These are phyloP conservation scores for Bullera alba DNA, from an alignment of 768 basidiomycete species.

Conservation along the genomic window DNA sequence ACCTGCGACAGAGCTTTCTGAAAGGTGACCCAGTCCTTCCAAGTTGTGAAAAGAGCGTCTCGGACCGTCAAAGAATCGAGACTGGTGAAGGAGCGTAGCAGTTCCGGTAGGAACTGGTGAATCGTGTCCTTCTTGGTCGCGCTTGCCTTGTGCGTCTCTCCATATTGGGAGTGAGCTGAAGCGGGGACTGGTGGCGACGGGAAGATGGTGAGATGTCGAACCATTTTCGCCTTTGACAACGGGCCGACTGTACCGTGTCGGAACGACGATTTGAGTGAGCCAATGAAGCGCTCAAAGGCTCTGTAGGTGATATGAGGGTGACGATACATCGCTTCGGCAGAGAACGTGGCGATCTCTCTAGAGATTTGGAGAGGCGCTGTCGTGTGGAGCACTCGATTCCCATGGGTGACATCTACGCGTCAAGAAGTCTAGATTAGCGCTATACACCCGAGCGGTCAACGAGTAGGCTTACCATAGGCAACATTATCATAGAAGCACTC, in stretches of 20 bases:
- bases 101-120: constrained; percentile 9
- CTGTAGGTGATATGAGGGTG: constrained; percentile 12
- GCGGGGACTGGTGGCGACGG: constrained; percentile 11
- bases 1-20: constrained; percentile 16
- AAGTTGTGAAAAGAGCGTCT: constrained; percentile 19
- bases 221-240: constrained; percentile 1
- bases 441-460: too few species aligned
- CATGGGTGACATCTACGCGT: constrained; percentile 9
- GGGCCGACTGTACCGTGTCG: background rate
- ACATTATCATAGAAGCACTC: constrained; percentile 24
- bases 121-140: constrained; percentile 4
- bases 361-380: constrained; percentile 13
- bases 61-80: constrained; percentile 22
- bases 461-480: constrained; percentile 10
- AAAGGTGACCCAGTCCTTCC: constrained; percentile 8
- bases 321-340: constrained; percentile 10
- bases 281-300: constrained; percentile 7
- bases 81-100: constrained; percentile 11
- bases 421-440: background rate
- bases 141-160: background rate
- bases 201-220: constrained; percentile 9
- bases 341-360: background rate
- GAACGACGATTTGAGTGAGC: background rate
- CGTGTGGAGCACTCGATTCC: background rate
- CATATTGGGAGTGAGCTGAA: background rate